Evolutionary conservation across 371 early-diverging fungal species (phyloP).

Genomic region (Apophysomyces variabilis): DNA sequence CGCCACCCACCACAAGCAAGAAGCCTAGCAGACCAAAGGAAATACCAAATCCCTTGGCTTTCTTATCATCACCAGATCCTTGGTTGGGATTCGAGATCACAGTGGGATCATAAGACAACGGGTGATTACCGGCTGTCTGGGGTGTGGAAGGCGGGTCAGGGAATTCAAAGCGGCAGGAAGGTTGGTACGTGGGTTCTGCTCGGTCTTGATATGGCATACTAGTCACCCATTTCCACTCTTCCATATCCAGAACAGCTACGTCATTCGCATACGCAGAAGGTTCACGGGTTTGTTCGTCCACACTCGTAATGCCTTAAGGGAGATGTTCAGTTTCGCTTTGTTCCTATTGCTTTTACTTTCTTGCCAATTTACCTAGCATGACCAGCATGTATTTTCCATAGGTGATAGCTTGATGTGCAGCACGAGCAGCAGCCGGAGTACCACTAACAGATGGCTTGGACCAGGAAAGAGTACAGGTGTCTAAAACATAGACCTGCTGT

Average conservation of each 20-base stretch:
- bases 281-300: neutral
- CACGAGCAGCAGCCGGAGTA: slow-evolving; percentile 33
- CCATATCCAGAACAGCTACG: slow-evolving; percentile 43
- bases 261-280: slow-evolving; percentile 25
- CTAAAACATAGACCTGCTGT: slow-evolving; percentile 39
- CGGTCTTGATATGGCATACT: slow-evolving; percentile 17
- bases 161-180: slow-evolving; percentile 31
- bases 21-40: slow-evolving; percentile 24
- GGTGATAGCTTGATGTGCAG: slow-evolving; percentile 39
- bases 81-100: slow-evolving; percentile 28
- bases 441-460: slow-evolving; percentile 30
- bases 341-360: neutral
- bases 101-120: slow-evolving; percentile 18
- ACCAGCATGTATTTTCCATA: slow-evolving; percentile 48
- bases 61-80: slow-evolving; percentile 13
- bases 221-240: slow-evolving; percentile 45
- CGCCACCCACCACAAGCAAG: slow-evolving; percentile 16
- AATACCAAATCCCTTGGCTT: slow-evolving; percentile 41
- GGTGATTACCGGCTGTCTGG: neutral
- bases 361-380: slow-evolving; percentile 31
- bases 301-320: slow-evolving; percentile 10
- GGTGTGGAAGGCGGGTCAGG: slow-evolving; percentile 20
- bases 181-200: neutral
- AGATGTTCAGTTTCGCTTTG: neutral
- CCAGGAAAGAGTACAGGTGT: slow-evolving; percentile 50